phyloP scores from a whole-genome alignment of 2,329 filamentous ascomycete genomes.

The Colletotrichum theobromicola region DNA sequence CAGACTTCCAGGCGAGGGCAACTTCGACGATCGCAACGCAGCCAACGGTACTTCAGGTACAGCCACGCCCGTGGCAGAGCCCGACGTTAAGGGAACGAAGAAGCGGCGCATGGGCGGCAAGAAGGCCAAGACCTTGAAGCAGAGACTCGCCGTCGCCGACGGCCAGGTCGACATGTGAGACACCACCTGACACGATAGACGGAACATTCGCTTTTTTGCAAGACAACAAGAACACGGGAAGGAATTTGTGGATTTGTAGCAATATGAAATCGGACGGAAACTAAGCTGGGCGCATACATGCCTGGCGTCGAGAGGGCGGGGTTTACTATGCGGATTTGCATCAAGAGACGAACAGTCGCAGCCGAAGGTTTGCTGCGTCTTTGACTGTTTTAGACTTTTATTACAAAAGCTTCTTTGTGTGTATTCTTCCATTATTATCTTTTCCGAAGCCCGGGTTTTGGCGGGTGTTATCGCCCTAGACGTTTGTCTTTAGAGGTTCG shows the following conservation, averaged over 20 bases:
- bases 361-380: background rate
- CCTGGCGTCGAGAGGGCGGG: conserved; percentile 1
- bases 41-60: conserved; percentile 66
- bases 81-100: conserved; percentile 56
- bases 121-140: conserved; percentile 72
- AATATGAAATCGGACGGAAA: conserved; percentile 5
- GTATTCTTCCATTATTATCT: background rate
- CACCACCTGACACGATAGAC: background rate
- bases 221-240: background rate
- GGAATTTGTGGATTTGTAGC: conserved; percentile 12
- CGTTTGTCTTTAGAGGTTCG: background rate
- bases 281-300: conserved; percentile 1
- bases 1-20: conserved; percentile 77
- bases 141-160: conserved; percentile 71
- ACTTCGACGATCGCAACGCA: conserved; percentile 76
- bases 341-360: conserved; percentile 5
- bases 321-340: conserved; percentile 7
- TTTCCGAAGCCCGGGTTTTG: background rate
- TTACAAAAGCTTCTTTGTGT: conserved; percentile 12
- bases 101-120: conserved; percentile 57
- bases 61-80: conserved; percentile 73
- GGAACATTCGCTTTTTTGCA: background rate
- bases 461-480: background rate
- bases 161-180: conserved; percentile 45
- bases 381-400: conserved; percentile 12